phyloP scores from a whole-genome alignment of 192 early-diverging fungal species.

The Entophlyctis luteolus region DNA sequence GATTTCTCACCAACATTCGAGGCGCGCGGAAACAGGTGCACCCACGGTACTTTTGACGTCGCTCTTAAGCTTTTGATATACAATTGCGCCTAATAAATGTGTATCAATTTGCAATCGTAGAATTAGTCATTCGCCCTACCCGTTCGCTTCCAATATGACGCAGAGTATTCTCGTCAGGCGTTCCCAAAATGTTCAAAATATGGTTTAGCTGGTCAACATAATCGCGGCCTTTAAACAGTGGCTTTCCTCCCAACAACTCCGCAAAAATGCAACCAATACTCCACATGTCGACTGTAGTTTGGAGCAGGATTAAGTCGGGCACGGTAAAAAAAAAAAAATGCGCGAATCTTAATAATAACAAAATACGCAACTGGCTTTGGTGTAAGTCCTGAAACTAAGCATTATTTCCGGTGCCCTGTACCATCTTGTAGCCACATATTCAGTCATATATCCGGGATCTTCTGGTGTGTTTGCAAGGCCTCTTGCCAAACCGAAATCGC shows the following conservation, averaged over 20 bases:
- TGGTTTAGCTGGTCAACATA: conserved; percentile 99
- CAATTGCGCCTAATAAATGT: conserved; percentile 68
- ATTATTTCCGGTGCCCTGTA: conserved; percentile 98
- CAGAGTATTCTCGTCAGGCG: conserved; percentile 88
- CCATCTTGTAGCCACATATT: conserved; percentile 93
- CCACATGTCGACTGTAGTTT: conserved; percentile 88
- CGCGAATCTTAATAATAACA: conserved; percentile 14
- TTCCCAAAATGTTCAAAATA: conserved; percentile 90
- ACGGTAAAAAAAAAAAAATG: not conserved
- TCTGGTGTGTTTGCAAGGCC: conserved; percentile 62
- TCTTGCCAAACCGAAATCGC: conserved; percentile 95
- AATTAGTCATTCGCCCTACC: conserved; percentile 28
- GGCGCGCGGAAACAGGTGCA: conserved; percentile 81
- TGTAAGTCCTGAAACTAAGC: conserved; percentile 97
- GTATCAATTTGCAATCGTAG: not conserved
- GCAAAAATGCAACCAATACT: conserved; percentile 98
- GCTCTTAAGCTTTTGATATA: conserved; percentile 88
- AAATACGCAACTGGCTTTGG: conserved; percentile 60
- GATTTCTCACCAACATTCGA: conserved; percentile 48
- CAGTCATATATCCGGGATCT: conserved; percentile 13
- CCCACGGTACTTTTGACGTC: conserved; percentile 86
- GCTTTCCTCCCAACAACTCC: conserved; percentile 88
- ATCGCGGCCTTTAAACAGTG: conserved; percentile 94
- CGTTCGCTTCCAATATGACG: conserved; percentile 85
- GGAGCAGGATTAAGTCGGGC: not conserved